phyloP scores from a whole-genome alignment of 2,329 filamentous ascomycete species.

The Colletotrichum magnum region DNA sequence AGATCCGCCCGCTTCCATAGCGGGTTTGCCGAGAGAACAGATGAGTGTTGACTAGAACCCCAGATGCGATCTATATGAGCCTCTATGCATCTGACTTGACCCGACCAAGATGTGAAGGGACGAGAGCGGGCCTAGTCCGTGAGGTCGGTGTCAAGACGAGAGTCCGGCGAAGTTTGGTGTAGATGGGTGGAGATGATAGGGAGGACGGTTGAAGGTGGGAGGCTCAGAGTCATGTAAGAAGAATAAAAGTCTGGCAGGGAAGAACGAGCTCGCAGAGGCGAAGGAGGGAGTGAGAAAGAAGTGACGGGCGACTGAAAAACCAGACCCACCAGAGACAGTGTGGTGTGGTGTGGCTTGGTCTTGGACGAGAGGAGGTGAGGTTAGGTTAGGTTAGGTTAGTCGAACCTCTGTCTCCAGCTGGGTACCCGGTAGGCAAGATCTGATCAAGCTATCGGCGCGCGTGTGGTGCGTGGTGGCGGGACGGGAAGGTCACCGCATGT shows the following conservation, averaged over 20 bases:
- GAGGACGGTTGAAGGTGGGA: slow-evolving; percentile 28
- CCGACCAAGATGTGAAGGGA: slow-evolving; percentile 23
- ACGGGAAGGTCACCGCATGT: slow-evolving; percentile 41
- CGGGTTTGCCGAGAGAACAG: slow-evolving; percentile 46
- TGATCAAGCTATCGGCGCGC: slow-evolving; percentile 43
- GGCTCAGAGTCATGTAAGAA: slow-evolving; percentile 40
- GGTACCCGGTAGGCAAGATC: slow-evolving; percentile 41
- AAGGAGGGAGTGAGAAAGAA: slow-evolving; percentile 26
- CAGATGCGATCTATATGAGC: slow-evolving; percentile 40
- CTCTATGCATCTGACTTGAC: slow-evolving; percentile 43
- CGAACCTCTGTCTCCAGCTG: slow-evolving; percentile 36
- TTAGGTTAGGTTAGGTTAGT: slow-evolving; percentile 36
- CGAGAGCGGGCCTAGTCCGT: slow-evolving; percentile 36
- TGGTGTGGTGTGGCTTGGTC: slow-evolving; percentile 40
- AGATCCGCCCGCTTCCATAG: slow-evolving; percentile 57
- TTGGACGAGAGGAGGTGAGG: slow-evolving; percentile 36
- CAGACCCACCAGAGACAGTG: slow-evolving; percentile 32
- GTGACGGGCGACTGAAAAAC: slow-evolving; percentile 30
- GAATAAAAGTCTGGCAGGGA: slow-evolving; percentile 39
- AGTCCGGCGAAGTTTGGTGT: slow-evolving; percentile 36
- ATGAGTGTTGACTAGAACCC: slow-evolving; percentile 43
- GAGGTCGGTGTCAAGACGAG: slow-evolving; percentile 37
- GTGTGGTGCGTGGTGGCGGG: slow-evolving; percentile 41
- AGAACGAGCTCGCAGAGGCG: slow-evolving; percentile 16
- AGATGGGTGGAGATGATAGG: slow-evolving; percentile 40